Percentiles rank a stretch among this genome's conserved stretches.
Conservation (phyloP, 768 basidiomycete species). For the Lactarius trivialis region DNA sequence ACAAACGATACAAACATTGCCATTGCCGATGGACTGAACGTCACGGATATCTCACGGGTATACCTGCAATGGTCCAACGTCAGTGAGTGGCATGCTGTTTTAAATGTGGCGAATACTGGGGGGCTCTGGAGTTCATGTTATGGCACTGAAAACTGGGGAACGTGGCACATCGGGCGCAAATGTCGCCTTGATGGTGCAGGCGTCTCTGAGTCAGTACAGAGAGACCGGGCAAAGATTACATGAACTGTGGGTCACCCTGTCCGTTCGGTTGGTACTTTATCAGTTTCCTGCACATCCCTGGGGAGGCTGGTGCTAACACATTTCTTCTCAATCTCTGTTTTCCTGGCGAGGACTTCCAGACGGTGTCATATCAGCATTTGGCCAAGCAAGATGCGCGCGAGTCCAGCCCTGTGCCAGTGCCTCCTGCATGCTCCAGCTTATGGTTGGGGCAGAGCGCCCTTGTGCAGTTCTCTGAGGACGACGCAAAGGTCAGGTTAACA, state of each 20-base stretch:
- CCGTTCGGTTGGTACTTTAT: background rate
- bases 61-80: slow-evolving; percentile 55
- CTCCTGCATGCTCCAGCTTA: background rate
- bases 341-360: slow-evolving; percentile 42
- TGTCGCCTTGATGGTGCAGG: too few relatives aligned
- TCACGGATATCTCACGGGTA: slow-evolving; percentile 53
- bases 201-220: too few relatives aligned
- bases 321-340: slow-evolving; percentile 14
- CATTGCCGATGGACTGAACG: slow-evolving; percentile 41
- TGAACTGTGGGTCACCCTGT: background rate
- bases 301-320: background rate
- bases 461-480: slow-evolving; percentile 79
- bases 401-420: too few relatives aligned
- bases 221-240: too few relatives aligned
- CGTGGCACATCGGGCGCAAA: background rate
- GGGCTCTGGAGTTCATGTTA: background rate
- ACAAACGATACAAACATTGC: slow-evolving; percentile 55
- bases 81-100: slow-evolving; percentile 20
- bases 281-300: background rate
- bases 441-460: slow-evolving; percentile 58
- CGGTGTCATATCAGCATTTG: slow-evolving; percentile 57
- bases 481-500: slow-evolving; percentile 36
- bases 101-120: slow-evolving; percentile 1
- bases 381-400: slow-evolving; percentile 38
- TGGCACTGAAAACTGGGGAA: background rate